Evolutionary conservation across 2,329 filamentous ascomycete species (phyloP).

Genomic region (Botrytis fragariae): DNA sequence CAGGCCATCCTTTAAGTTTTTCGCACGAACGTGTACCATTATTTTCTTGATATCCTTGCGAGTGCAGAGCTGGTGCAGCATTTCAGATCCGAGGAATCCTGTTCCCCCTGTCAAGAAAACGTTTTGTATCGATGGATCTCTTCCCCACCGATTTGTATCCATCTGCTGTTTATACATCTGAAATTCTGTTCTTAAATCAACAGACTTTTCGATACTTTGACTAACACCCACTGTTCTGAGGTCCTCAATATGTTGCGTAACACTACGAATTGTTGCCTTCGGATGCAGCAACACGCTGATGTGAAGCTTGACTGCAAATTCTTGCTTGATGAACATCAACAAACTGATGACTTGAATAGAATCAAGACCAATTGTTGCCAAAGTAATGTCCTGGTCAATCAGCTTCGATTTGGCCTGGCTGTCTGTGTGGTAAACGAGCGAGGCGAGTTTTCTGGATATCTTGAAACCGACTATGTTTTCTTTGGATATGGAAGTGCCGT

Average conservation of each 20-base stretch:
- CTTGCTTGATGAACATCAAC: conserved; percentile 19
- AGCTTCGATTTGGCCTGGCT: background rate
- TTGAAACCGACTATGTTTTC: conserved; percentile 11
- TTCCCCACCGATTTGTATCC: background rate
- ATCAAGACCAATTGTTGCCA: conserved; percentile 17
- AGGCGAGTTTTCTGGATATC: conserved; percentile 11
- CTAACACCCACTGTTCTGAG: background rate
- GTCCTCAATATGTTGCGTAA: conserved; percentile 1
- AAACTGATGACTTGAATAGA: conserved; percentile 19
- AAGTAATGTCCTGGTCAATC: background rate
- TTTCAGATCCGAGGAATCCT: conserved; percentile 42
- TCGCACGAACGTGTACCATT: conserved; percentile 29
- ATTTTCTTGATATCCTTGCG: conserved; percentile 22
- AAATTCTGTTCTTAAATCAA: conserved; percentile 16
- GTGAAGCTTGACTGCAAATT: conserved; percentile 15
- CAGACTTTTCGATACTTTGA: background rate
- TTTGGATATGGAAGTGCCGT: background rate
- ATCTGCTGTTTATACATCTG: conserved; percentile 17
- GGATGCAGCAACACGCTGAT: conserved; percentile 10
- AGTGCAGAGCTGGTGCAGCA: conserved; percentile 38
- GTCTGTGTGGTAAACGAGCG: background rate
- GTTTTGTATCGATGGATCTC: conserved; percentile 12
- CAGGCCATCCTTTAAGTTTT: conserved; percentile 18
- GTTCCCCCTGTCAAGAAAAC: conserved; percentile 43
- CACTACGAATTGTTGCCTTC: conserved; percentile 15